Percentiles rank a stretch among this genome's conserved stretches.
These are phyloP conservation scores for Yarrowia bubula DNA, from an alignment of 805 yeast genomes.

Conservation along the genomic window DNA sequence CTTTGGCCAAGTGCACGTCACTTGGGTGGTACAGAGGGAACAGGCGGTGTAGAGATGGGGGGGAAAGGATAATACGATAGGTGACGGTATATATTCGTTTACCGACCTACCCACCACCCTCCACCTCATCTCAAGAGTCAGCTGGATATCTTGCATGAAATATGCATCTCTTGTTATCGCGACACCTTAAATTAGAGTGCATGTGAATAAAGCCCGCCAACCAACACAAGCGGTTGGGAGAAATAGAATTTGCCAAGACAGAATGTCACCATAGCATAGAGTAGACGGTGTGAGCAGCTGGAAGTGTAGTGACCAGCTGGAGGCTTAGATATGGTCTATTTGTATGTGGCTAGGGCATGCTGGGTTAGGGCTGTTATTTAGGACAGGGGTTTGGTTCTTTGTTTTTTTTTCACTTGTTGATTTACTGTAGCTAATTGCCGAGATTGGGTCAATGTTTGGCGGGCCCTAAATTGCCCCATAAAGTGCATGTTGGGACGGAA, in stretches of 20 bases:
- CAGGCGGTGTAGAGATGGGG: too few relatives aligned
- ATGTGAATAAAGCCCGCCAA: slow-evolving; percentile 11
- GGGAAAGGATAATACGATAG: too few relatives aligned
- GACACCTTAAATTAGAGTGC: slow-evolving; percentile 9
- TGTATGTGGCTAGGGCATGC: too few relatives aligned
- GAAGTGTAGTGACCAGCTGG: too few relatives aligned
- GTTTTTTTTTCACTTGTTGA: neutral
- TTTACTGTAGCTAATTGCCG: slow-evolving; percentile 5
- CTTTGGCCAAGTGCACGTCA: neutral
- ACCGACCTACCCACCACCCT: too few relatives aligned
- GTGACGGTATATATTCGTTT: too few relatives aligned
- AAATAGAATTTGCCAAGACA: neutral
- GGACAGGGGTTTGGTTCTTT: neutral
- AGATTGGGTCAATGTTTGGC: neutral
- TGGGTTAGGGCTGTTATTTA: too few relatives aligned
- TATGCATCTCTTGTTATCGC: slow-evolving; percentile 19
- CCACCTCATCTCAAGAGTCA: too few relatives aligned
- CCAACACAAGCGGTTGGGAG: slow-evolving; percentile 14
- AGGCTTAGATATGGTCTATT: too few relatives aligned
- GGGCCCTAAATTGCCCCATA: slow-evolving; percentile 8
- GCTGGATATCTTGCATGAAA: slow-evolving; percentile 18
- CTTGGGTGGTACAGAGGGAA: too few relatives aligned
- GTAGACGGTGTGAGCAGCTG: too few relatives aligned
- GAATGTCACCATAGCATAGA: too few relatives aligned
- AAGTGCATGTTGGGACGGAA: neutral